A percentile compares a stretch with the other conserved stretches of the same genome.
phyloP scores from a whole-genome alignment of 2,329 filamentous ascomycete species.

The Achaetomium macrosporum region DNA sequence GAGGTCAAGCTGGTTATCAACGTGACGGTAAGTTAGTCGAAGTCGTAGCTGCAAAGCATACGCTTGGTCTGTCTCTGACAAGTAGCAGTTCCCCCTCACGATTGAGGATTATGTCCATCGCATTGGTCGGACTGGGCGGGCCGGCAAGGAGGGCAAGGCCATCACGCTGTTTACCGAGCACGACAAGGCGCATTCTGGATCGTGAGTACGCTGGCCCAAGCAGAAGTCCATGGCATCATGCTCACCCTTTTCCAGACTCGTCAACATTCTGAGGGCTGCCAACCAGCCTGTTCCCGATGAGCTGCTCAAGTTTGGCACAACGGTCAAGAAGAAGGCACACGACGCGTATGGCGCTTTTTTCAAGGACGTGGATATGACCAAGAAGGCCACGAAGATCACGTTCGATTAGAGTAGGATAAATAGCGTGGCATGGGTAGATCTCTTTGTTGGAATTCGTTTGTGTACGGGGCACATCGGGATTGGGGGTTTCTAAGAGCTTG shows the following conservation, averaged over 20 bases:
- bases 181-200: constrained; percentile 86
- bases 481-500: neutral
- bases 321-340: constrained; percentile 98
- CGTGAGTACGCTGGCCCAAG: constrained; percentile 51
- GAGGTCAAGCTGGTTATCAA: constrained; percentile 94
- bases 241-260: constrained; percentile 50
- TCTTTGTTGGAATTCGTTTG: neutral
- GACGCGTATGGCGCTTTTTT: constrained; percentile 93
- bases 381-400: constrained; percentile 85
- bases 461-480: neutral
- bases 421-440: neutral
- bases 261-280: constrained; percentile 92
- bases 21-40: constrained; percentile 55
- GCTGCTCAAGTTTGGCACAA: constrained; percentile 91
- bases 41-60: neutral
- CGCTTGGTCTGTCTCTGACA: constrained; percentile 21
- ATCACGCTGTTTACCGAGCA: constrained; percentile 94
- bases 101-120: constrained; percentile 97
- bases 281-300: constrained; percentile 87
- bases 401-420: constrained; percentile 54
- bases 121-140: constrained; percentile 90
- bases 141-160: constrained; percentile 80
- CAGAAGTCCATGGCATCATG: constrained; percentile 1
- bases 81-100: constrained; percentile 70
- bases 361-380: constrained; percentile 79